Percentiles rank a stretch among this genome's conserved stretches.
These are phyloP conservation scores for Entomortierella lignicola DNA, from an alignment of 192 early-diverging fungal genomes.

Conservation along the genomic window DNA sequence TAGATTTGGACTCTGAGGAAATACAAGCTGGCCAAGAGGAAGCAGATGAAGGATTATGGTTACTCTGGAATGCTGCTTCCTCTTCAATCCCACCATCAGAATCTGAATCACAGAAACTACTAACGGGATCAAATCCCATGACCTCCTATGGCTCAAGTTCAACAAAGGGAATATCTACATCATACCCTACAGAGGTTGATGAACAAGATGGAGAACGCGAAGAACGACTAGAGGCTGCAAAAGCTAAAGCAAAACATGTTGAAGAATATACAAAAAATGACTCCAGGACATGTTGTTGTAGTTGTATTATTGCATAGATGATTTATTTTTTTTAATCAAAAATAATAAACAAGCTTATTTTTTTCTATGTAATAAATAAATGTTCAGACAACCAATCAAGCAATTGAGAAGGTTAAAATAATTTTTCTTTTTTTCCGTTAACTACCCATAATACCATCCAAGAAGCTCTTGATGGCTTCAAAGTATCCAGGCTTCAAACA, in stretches of 20 bases:
- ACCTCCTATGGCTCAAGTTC: not conserved
- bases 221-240: conserved; percentile 25
- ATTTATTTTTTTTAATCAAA: too few species aligned
- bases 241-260: conserved; percentile 39
- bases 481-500: conserved; percentile 89
- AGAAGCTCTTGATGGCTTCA: conserved; percentile 74
- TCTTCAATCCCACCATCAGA: not conserved
- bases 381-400: conserved; percentile 1
- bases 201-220: conserved; percentile 17
- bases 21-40: conserved; percentile 38
- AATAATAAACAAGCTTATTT: too few species aligned
- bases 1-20: conserved; percentile 36
- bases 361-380: too few species aligned
- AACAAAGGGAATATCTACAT: not conserved
- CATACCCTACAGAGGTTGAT: not conserved
- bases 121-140: not conserved
- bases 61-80: conserved; percentile 25
- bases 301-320: too few species aligned
- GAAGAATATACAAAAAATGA: conserved; percentile 25
- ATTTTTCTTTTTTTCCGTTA: too few species aligned
- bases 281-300: conserved; percentile 23
- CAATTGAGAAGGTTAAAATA: too few species aligned
- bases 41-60: conserved; percentile 48
- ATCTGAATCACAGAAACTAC: not conserved
- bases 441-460: conserved; percentile 29